Percentiles rank a stretch among this genome's conserved stretches.
These are phyloP conservation scores for Castanopsis chinensis DNA, from an alignment of 306 rosid species.

Conservation along the genomic window DNA sequence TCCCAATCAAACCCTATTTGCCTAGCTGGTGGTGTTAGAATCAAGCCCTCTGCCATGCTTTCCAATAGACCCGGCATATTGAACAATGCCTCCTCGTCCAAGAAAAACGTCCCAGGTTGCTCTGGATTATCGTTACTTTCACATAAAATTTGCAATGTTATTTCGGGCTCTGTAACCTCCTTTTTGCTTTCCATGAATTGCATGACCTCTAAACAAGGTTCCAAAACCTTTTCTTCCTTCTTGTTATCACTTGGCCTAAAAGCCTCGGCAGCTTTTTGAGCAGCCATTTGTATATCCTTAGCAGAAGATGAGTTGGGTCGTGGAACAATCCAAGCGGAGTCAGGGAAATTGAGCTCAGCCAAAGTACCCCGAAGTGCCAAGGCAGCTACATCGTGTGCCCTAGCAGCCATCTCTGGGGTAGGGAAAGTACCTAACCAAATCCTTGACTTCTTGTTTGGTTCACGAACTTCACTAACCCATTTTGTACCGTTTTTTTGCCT, in stretches of 20 bases:
- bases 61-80: not conserved
- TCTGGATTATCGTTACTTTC: too few relatives aligned
- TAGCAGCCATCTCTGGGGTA: conserved; percentile 44
- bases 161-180: not conserved
- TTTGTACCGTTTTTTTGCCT: conserved; percentile 25
- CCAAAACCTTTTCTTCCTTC: not conserved
- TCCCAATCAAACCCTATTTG: not conserved
- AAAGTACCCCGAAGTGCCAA: conserved; percentile 32
- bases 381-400: conserved; percentile 38
- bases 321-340: conserved; percentile 21
- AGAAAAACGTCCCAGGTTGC: not conserved
- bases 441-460: conserved; percentile 29
- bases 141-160: not conserved
- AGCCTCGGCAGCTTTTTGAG: not conserved
- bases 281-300: conserved; percentile 19
- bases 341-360: conserved; percentile 22
- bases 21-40: not conserved
- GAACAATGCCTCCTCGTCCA: not conserved
- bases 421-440: conserved; percentile 43
- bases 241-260: not conserved
- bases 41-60: conserved; percentile 1
- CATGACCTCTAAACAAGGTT: not conserved
- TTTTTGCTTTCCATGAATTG: not conserved
- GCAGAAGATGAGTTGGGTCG: conserved; percentile 17
- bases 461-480: conserved; percentile 40